Evolutionary conservation across 2,329 filamentous ascomycete genomes (phyloP).

Genomic region (Trichoderma breve): DNA sequence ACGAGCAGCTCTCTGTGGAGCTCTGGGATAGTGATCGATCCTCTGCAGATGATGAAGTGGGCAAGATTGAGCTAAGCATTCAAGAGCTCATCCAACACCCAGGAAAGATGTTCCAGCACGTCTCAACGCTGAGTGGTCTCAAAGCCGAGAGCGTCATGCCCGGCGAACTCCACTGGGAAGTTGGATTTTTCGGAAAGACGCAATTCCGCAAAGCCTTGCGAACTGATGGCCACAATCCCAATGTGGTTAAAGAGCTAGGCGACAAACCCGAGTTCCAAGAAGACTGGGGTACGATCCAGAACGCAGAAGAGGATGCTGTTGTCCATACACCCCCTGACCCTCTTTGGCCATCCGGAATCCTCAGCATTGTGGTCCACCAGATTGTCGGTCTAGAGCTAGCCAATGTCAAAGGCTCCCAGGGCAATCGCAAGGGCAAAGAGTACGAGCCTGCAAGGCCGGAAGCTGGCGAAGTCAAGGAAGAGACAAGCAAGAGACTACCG

Average conservation of each 20-base stretch:
- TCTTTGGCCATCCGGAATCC: slow-evolving; percentile 89
- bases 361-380: slow-evolving; percentile 85
- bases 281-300: slow-evolving; percentile 74
- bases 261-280: slow-evolving; percentile 79
- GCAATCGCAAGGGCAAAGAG: slow-evolving; percentile 78
- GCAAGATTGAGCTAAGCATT: slow-evolving; percentile 89
- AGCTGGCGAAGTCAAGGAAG: slow-evolving; percentile 82
- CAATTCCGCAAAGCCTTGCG: slow-evolving; percentile 80
- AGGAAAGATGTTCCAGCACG: slow-evolving; percentile 86
- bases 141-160: slow-evolving; percentile 87
- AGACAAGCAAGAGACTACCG: slow-evolving; percentile 74
- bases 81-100: slow-evolving; percentile 92
- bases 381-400: slow-evolving; percentile 93
- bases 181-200: slow-evolving; percentile 91
- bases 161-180: slow-evolving; percentile 91
- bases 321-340: slow-evolving; percentile 89
- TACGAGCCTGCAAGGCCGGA: slow-evolving; percentile 81
- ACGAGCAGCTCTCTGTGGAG: slow-evolving; percentile 90
- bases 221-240: slow-evolving; percentile 81
- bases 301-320: slow-evolving; percentile 73
- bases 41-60: slow-evolving; percentile 90
- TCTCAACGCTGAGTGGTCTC: slow-evolving; percentile 78
- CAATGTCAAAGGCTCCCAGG: slow-evolving; percentile 80
- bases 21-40: slow-evolving; percentile 95
- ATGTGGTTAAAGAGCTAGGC: slow-evolving; percentile 69